Conservation (phyloP, 1,284 basidiomycete species). For the Vanrija pseudolonga region DNA sequence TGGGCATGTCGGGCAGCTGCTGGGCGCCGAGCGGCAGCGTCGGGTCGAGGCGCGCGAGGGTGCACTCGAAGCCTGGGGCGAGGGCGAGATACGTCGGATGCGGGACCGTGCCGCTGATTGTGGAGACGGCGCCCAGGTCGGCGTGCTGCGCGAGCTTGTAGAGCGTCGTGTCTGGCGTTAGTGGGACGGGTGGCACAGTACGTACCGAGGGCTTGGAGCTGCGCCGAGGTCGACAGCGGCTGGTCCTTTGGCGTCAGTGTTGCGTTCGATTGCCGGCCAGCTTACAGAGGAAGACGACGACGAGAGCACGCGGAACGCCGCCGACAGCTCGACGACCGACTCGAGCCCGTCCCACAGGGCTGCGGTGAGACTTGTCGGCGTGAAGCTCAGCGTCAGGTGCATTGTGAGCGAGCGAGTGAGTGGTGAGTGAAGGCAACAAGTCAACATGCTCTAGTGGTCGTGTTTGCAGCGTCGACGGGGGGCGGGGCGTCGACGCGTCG, state of each 20-base stretch:
- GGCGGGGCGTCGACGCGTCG: too few relatives aligned
- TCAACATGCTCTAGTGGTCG: too few relatives aligned
- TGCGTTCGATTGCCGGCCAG: too few relatives aligned
- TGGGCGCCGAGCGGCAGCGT: not conserved
- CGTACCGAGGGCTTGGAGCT: not conserved
- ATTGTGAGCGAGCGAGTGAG: not conserved
- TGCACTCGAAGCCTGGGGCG: not conserved
- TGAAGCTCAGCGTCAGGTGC: constrained; percentile 3
- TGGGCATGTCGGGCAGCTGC: not conserved
- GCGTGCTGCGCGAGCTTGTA: not conserved
- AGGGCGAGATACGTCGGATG: not conserved
- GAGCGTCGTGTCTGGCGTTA: not conserved
- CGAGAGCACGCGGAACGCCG: too few relatives aligned
- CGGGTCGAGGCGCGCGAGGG: not conserved
- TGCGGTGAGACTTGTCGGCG: not conserved
- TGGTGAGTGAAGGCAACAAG: too few relatives aligned
- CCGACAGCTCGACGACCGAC: too few relatives aligned
- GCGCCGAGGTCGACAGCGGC: not conserved
- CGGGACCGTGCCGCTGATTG: not conserved
- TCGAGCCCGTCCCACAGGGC: not conserved
- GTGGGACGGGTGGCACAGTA: not conserved
- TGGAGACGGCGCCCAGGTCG: not conserved
- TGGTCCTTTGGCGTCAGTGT: not conserved
- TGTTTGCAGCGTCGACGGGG: too few relatives aligned
- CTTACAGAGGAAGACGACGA: too few relatives aligned